Base-by-base conservation (phyloP, 768 basidiomycete species). In the Lyophyllum semitale region DNA sequence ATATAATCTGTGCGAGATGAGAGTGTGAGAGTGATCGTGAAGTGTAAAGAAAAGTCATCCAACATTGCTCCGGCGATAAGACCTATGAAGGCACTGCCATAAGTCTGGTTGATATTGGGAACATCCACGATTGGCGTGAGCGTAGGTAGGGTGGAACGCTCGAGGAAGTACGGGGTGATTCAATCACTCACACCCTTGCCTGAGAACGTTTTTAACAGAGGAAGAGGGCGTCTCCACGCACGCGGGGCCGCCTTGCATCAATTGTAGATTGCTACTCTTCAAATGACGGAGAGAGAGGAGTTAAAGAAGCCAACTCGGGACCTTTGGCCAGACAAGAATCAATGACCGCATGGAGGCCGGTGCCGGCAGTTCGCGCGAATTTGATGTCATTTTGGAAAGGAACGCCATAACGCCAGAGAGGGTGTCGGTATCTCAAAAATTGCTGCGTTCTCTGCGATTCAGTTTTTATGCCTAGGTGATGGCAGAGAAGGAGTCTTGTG, bases 51-150 rank as follows among this genome's bases (percentile, higher is more conserved):
- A n/a, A 44, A 23, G 23, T 29, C 33, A 4, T 62, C 78, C 51
- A 62, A 82, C 80, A 77, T 63, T n/a, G 77, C 70, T 52, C 74
- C 74, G 15, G 64, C 66, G 32, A 80, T 63, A 32, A 80, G 70
- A 30, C 79, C 78, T 55, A 82, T 64, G 55, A 82, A 75, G 32
- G 76, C 74, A 26, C 71, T 71, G 35, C 79, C 80, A 55, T 76
- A 80, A 15, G 76, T 78, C 32, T 66, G 63, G 46, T 76, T 71
- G 35, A 72, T 47, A 18, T 45, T 30, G 5, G 59, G 54, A 23
- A 30, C 51, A 25, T 54, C 57, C 64, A 65, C 67, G 29, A 48
- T 42, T 26, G 12, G 23, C 20, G 15, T 17, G 32, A 20, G 18
- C 13, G 48, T 18, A 37, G 18, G 30, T 22, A 57, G 48, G 20